phyloP scores from a whole-genome alignment of 1,284 basidiomycete genomes.

The Xanthoconium separans region DNA sequence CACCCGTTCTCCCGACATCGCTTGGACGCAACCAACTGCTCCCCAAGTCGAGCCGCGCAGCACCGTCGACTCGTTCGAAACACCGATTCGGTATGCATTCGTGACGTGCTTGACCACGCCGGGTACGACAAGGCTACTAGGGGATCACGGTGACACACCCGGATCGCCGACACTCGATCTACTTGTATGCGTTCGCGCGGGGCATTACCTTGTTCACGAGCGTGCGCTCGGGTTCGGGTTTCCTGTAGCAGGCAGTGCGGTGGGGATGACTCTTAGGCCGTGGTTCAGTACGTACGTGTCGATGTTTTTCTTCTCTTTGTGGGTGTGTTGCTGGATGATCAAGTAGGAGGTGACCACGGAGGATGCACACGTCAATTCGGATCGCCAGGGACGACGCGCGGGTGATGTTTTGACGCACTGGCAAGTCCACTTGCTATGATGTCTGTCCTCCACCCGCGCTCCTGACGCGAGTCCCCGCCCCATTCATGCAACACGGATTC shows the following conservation, averaged over 20 bases:
- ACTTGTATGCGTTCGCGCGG: constrained; percentile 86
- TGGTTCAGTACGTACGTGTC: constrained; percentile 94
- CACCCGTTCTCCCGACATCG: constrained; percentile 60
- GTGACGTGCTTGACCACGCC: constrained; percentile 88
- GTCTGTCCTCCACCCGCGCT: constrained; percentile 84
- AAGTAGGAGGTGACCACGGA: constrained; percentile 98
- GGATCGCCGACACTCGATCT: constrained; percentile 91
- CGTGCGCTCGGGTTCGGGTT: constrained; percentile 77
- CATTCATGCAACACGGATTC: constrained; percentile 78
- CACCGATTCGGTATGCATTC: constrained; percentile 89
- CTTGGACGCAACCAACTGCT: constrained; percentile 84
- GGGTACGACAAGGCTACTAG: constrained; percentile 50
- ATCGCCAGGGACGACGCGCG: constrained; percentile 87
- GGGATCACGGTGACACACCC: constrained; percentile 88
- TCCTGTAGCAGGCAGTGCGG: constrained; percentile 75
- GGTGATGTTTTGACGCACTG: constrained; percentile 89
- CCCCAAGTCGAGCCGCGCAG: constrained; percentile 70
- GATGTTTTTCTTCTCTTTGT: too few relatives aligned
- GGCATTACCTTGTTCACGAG: constrained; percentile 87
- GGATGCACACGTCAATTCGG: constrained; percentile 95
- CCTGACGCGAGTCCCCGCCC: constrained; percentile 66
- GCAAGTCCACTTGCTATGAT: constrained; percentile 91
- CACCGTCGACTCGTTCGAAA: constrained; percentile 75
- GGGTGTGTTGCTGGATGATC: constrained; percentile 85
- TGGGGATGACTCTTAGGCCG: constrained; percentile 82